Evolutionary conservation across 225 moss, liverwort and hornwort genomes (phyloP), one percentile per base, ranked within the genome.

Genomic region (Rhytidiadelphus loreus): DNA sequence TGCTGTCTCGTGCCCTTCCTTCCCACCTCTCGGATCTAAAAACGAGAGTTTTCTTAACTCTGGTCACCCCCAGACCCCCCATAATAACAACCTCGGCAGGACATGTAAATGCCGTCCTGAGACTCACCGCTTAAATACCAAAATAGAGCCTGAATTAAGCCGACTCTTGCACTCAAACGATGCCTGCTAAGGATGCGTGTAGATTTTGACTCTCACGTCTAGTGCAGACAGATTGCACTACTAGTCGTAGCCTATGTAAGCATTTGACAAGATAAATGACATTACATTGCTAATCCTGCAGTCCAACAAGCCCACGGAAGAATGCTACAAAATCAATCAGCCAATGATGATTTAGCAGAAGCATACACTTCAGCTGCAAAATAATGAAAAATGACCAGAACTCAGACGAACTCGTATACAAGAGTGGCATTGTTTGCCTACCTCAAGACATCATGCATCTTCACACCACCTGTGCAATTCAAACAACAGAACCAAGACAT

Each of bases 391-490:
- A 86, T 41, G 74, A 83, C 86, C 75, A 64, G 24, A 84, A 60
- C 85, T 85, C 61, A 46, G 53, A 63, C 86, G 56, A 77, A 90
- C 88, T 89, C 65, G 22, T 12, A 61, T 78, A 77, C 83, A 88
- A 88, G 77, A 91, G 90, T 91, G 91, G 91, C 91, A 94, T 93
- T 91, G 94, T 77, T 92, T 79, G 92, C 94, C 92, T 94, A 94
- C 92, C 94, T 94, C 90, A 93, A 82, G 86, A 82, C 90, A 92
- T 92, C 85, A 93, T 92, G 88, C 93, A 90, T 90, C 93, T 86
- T 73, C 92, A 90, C 93, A 93, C 86, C 93, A 92, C 94, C 94
- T 94, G 92, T 92, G 92, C 72, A 94, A 94, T 90, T 92, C 91
- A 92, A 91, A 91, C 89, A 92, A 89, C 88, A 89, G 76, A 92